Conservation (phyloP, 2,329 filamentous ascomycete genomes). For the Amphichorda felina region DNA sequence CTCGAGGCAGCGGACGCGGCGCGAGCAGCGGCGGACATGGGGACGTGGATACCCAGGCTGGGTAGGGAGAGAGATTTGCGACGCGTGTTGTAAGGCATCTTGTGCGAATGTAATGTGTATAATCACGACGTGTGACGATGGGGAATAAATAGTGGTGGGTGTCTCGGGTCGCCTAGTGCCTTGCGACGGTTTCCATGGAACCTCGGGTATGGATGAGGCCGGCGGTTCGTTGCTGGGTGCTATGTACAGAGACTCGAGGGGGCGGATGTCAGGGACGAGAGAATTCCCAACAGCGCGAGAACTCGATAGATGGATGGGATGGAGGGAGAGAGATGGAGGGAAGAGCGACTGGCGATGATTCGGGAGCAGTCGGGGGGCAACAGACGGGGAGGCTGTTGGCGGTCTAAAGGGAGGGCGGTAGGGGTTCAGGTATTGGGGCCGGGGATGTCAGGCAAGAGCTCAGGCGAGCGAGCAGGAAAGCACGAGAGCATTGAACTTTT, state of each 20-base stretch:
- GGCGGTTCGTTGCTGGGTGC: too few species aligned
- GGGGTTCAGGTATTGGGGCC: constrained; percentile 1
- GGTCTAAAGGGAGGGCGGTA: constrained; percentile 1
- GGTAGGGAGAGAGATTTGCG: constrained; percentile 90
- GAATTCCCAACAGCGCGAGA: too few species aligned
- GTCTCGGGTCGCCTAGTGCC: too few species aligned
- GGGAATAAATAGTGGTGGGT: too few species aligned
- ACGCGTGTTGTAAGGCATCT: constrained; percentile 92
- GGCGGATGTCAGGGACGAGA: too few species aligned
- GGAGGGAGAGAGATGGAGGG: constrained; percentile 6
- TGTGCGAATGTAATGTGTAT: constrained; percentile 4
- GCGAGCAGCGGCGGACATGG: constrained; percentile 51
- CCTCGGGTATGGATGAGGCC: too few species aligned
- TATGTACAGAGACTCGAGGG: too few species aligned
- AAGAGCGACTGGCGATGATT: constrained; percentile 2
- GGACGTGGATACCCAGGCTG: constrained; percentile 83
- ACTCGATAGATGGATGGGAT: constrained; percentile 1
- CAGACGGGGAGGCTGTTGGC: background rate
- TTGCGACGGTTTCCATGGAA: too few species aligned
- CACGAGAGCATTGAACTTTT: constrained; percentile 23
- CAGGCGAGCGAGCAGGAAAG: constrained; percentile 5
- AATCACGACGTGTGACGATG: background rate
- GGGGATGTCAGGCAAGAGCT: constrained; percentile 3
- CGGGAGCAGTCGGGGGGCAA: constrained; percentile 1
- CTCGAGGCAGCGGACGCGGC: constrained; percentile 37